Evolutionary conservation across 306 rosid species (phyloP).

Genomic region (Medicago arabica): DNA sequence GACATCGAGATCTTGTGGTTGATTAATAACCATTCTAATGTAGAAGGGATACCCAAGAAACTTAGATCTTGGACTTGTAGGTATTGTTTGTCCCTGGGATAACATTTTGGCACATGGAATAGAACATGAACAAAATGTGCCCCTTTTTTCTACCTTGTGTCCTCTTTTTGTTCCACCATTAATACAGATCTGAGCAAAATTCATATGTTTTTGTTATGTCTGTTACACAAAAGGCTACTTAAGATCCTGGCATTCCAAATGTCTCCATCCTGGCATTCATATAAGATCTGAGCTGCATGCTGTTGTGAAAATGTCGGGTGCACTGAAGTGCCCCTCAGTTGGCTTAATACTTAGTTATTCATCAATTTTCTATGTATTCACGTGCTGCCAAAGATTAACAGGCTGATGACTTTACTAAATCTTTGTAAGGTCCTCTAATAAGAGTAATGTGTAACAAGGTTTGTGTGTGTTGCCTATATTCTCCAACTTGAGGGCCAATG

Average conservation of each 20-base stretch:
- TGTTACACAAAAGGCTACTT: neutral
- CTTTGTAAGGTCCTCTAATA: neutral
- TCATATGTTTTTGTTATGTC: neutral
- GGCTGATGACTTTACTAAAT: neutral
- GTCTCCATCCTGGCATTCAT: constrained; percentile 13
- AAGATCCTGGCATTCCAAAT: constrained; percentile 13
- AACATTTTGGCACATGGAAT: too few relatives aligned
- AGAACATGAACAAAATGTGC: neutral
- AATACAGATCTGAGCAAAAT: neutral
- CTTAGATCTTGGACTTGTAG: too few relatives aligned
- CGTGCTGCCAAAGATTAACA: neutral
- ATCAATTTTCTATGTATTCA: neutral
- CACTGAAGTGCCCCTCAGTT: constrained; percentile 2
- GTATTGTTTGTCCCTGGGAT: too few relatives aligned
- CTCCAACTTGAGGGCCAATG: neutral
- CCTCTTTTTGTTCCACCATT: neutral
- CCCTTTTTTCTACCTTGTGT: neutral
- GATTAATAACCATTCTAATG: neutral
- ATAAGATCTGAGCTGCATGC: neutral
- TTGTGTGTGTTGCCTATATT: neutral
- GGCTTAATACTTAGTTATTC: neutral
- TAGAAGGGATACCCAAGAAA: neutral
- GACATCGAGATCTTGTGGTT: neutral
- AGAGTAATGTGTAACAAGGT: neutral
- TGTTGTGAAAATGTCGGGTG: constrained; percentile 1